Conservation (phyloP, 164 flowering plant genomes). For the Stephania japonica region DNA sequence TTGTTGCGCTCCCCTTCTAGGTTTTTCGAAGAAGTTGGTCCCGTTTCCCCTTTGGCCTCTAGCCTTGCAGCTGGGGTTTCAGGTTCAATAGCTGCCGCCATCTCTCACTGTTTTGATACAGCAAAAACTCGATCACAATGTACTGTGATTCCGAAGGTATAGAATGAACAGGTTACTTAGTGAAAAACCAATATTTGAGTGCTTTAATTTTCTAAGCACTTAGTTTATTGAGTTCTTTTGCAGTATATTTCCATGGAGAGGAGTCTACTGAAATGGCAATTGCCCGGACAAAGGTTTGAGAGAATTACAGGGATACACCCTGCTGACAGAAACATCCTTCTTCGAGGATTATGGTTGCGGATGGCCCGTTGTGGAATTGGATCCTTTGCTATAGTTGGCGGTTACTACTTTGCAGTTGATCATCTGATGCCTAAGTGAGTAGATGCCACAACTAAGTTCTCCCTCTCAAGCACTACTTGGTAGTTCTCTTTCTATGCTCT, state of each 20-base stretch:
- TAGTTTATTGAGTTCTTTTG: background rate
- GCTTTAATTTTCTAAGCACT: background rate
- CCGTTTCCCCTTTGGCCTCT: slow-evolving; percentile 66
- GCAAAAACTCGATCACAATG: slow-evolving; percentile 77
- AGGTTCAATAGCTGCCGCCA: slow-evolving; percentile 84
- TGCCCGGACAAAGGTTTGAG: slow-evolving; percentile 69
- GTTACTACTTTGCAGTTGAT: slow-evolving; percentile 53
- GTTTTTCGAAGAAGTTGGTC: slow-evolving; percentile 64
- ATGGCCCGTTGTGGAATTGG: slow-evolving; percentile 80
- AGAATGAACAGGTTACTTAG: no score
- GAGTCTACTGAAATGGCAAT: slow-evolving; percentile 55
- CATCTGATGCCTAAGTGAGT: slow-evolving; percentile 30
- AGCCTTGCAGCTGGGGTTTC: slow-evolving; percentile 86
- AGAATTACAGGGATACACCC: slow-evolving; percentile 81
- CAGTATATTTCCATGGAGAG: slow-evolving; percentile 81
- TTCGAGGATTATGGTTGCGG: slow-evolving; percentile 57
- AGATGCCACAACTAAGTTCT: background rate
- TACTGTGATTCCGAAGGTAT: slow-evolving; percentile 74
- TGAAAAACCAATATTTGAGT: no score
- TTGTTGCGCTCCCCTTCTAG: slow-evolving; percentile 21
- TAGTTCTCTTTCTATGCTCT: background rate
- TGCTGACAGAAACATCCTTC: slow-evolving; percentile 57
- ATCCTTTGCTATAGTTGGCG: slow-evolving; percentile 58
- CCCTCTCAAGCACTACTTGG: background rate
- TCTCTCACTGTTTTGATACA: slow-evolving; percentile 91